phyloP scores from a whole-genome alignment of 495 filamentous ascomycete species.

The Hyphodiscus hymeniophilus region DNA sequence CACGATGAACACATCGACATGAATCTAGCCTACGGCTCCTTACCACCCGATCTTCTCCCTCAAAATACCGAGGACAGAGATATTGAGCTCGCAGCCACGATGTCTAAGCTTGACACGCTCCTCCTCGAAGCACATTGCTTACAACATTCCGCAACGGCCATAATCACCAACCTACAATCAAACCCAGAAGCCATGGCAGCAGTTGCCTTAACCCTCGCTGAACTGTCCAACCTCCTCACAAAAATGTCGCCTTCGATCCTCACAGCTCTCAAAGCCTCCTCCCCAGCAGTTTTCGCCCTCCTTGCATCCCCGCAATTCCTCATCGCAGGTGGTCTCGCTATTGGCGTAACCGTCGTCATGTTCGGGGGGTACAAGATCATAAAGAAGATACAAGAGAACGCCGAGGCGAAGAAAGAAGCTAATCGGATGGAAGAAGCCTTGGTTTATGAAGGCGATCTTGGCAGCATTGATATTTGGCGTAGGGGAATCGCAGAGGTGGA shows the following conservation, averaged over 20 bases:
- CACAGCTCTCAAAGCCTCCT: conserved; percentile 61
- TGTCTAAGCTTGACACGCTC: conserved; percentile 60
- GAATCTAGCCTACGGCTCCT: conserved; percentile 76
- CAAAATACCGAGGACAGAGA: conserved; percentile 35
- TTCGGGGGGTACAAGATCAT: conserved; percentile 96
- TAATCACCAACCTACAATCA: conserved; percentile 79
- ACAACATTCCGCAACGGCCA: conserved; percentile 72
- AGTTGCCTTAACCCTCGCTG: conserved; percentile 84
- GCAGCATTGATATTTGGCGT: conserved; percentile 68
- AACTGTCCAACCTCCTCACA: conserved; percentile 70
- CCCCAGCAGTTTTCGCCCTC: conserved; percentile 80
- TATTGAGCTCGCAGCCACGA: conserved; percentile 53
- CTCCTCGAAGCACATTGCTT: conserved; percentile 82
- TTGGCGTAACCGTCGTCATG: conserved; percentile 86
- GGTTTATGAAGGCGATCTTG: conserved; percentile 43
- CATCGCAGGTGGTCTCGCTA: conserved; percentile 80
- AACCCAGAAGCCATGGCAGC: conserved; percentile 92
- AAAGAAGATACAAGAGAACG: conserved; percentile 57
- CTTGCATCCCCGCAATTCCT: conserved; percentile 85
- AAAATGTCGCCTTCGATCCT: conserved; percentile 84
- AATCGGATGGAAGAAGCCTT: conserved; percentile 46
- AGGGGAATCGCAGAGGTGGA: conserved; percentile 72
- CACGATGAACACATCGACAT: conserved; percentile 60
- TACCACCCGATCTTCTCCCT: conserved; percentile 29
- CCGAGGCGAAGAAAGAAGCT: conserved; percentile 36